Evolutionary conservation across 2,329 filamentous ascomycete species (phyloP).

Genomic region (Ceratocystis cubensis): DNA sequence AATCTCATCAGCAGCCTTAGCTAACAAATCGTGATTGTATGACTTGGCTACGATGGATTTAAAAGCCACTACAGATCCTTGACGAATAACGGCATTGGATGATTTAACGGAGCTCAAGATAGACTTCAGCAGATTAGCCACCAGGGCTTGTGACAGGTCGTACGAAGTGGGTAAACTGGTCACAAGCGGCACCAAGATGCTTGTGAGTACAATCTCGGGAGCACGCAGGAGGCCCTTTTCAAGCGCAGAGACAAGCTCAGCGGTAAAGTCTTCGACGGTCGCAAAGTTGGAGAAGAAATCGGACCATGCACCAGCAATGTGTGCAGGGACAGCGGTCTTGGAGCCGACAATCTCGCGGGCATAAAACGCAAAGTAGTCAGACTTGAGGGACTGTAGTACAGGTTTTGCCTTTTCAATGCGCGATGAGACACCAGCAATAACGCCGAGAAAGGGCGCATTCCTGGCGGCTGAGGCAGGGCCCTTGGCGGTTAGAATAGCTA

Average conservation of each 20-base stretch:
- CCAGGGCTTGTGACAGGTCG: conserved; percentile 66
- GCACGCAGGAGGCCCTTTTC: conserved; percentile 83
- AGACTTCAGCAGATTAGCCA: conserved; percentile 65
- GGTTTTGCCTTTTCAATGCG: conserved; percentile 53
- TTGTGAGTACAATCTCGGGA: conserved; percentile 76
- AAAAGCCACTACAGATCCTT: conserved; percentile 65
- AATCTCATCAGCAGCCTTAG: conserved; percentile 65
- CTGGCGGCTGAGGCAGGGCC: conserved; percentile 48
- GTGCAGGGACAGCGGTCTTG: conserved; percentile 53
- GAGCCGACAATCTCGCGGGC: conserved; percentile 74
- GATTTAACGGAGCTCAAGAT: conserved; percentile 86
- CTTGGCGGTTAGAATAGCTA: conserved; percentile 59
- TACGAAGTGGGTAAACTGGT: conserved; percentile 53
- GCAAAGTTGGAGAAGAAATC: conserved; percentile 77
- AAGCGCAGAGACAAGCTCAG: conserved; percentile 63
- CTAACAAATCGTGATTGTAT: conserved; percentile 43
- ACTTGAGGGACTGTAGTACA: conserved; percentile 49
- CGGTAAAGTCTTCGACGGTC: conserved; percentile 59
- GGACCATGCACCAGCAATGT: conserved; percentile 58
- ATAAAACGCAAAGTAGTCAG: conserved; percentile 70
- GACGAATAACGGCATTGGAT: conserved; percentile 64
- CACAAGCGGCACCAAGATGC: conserved; percentile 63
- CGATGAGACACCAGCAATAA: conserved; percentile 75
- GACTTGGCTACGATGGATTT: conserved; percentile 52
- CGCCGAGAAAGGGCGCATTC: conserved; percentile 67